phyloP scores from a whole-genome alignment of 2,329 filamentous ascomycete species.

The Colletotrichum gigasporum region DNA sequence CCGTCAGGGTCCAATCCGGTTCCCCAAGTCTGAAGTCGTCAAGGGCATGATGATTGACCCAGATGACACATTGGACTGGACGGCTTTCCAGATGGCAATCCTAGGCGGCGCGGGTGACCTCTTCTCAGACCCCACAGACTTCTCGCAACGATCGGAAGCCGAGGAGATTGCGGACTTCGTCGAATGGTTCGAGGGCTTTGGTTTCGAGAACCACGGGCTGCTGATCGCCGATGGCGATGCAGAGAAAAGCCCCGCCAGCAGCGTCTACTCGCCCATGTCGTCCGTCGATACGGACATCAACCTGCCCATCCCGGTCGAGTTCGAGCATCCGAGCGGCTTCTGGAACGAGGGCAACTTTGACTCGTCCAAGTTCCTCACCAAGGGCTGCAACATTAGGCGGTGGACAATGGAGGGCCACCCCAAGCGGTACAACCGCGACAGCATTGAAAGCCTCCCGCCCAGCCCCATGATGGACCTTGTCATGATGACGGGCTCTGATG shows the following conservation, averaged over 20 bases:
- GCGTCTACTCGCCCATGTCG: neutral
- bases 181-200: conserved; percentile 62
- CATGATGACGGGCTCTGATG: conserved; percentile 47
- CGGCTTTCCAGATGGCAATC: conserved; percentile 72
- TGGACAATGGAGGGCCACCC: conserved; percentile 48
- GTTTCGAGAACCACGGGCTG: conserved; percentile 53
- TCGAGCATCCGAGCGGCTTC: conserved; percentile 45
- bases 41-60: conserved; percentile 48
- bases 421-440: conserved; percentile 40
- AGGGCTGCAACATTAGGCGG: conserved; percentile 40
- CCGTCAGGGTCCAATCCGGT: conserved; percentile 64
- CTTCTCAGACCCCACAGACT: conserved; percentile 53
- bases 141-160: conserved; percentile 47
- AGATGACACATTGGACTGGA: conserved; percentile 69
- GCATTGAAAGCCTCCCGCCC: conserved; percentile 50
- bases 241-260: neutral
- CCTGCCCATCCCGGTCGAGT: conserved; percentile 48
- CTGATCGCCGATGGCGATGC: conserved; percentile 39
- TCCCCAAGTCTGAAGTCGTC: conserved; percentile 55
- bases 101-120: conserved; percentile 65
- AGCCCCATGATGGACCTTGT: conserved; percentile 59
- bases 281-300: conserved; percentile 40
- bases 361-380: conserved; percentile 42
- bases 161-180: conserved; percentile 59
- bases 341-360: conserved; percentile 44